Evolutionary conservation across 2,329 filamentous ascomycete species (phyloP).

Genomic region (Daldinia sp.): DNA sequence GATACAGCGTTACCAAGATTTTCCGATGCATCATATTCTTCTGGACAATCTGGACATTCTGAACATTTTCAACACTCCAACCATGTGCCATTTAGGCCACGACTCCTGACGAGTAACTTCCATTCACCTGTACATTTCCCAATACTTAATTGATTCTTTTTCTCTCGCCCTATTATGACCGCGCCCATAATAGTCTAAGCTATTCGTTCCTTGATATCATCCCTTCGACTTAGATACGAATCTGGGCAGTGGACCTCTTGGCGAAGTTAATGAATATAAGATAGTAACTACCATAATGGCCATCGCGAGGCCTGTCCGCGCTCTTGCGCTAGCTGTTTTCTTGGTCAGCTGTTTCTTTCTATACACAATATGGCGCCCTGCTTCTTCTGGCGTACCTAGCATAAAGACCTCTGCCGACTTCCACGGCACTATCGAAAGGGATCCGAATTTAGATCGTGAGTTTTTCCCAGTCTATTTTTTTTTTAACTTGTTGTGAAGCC

Average conservation of each 20-base stretch:
- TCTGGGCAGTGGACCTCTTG: not conserved
- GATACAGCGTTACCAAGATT: conserved; percentile 28
- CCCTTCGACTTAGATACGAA: conserved; percentile 14
- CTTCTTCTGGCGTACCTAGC: conserved; percentile 47
- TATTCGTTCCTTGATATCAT: conserved; percentile 4
- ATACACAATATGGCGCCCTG: conserved; percentile 76
- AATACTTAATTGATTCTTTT: conserved; percentile 20
- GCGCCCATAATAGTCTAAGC: conserved; percentile 10
- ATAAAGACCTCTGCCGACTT: conserved; percentile 55
- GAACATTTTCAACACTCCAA: conserved; percentile 11
- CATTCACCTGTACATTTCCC: conserved; percentile 38
- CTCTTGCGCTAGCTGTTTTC: conserved; percentile 77
- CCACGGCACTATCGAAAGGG: conserved; percentile 67
- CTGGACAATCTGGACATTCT: conserved; percentile 15
- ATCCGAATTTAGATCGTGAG: conserved; percentile 90
- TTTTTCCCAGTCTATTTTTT: conserved; percentile 14
- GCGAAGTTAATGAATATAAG: conserved; percentile 47
- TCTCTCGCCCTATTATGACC: conserved; percentile 1
- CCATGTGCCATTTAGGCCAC: conserved; percentile 24
- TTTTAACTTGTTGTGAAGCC: not conserved
- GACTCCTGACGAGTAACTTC: conserved; percentile 16
- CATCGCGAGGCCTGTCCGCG: conserved; percentile 85
- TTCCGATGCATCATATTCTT: conserved; percentile 37
- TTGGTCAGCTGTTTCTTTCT: conserved; percentile 83
- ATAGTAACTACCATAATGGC: conserved; percentile 71